These are phyloP conservation scores for Pythium vanterpoolii DNA, from an alignment of 352 stramenopile species.

Conservation along the genomic window DNA sequence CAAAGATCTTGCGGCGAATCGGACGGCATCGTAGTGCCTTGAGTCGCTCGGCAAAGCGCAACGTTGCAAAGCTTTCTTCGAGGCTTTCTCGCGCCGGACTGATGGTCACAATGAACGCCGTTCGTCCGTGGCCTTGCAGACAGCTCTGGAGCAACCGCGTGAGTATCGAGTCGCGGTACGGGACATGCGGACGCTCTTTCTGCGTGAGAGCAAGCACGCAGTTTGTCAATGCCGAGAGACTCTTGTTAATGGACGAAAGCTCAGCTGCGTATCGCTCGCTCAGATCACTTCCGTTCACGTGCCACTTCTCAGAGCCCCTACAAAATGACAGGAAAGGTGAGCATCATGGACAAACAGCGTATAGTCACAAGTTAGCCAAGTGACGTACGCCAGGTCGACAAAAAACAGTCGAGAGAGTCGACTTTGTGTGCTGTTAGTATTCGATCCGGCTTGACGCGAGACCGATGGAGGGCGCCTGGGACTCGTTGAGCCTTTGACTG, in stretches of 20 bases:
- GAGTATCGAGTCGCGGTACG: constrained; percentile 67
- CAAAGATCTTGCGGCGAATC: constrained; percentile 46
- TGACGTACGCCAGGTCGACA: constrained; percentile 61
- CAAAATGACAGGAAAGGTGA: not conserved
- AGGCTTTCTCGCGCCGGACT: constrained; percentile 49
- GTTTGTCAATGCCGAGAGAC: constrained; percentile 67
- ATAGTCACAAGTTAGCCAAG: not conserved
- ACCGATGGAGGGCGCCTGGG: not conserved
- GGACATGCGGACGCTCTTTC: constrained; percentile 46
- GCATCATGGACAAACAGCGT: not conserved
- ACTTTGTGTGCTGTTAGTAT: constrained; percentile 16
- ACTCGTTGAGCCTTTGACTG: constrained; percentile 1
- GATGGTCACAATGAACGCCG: constrained; percentile 66
- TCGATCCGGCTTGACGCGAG: not conserved
- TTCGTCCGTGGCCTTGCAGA: constrained; percentile 47
- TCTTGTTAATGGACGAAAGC: constrained; percentile 70
- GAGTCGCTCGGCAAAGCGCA: constrained; percentile 68
- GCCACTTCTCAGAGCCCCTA: constrained; percentile 71
- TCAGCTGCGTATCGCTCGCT: constrained; percentile 64
- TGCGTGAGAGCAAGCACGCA: constrained; percentile 70
- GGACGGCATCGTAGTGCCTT: constrained; percentile 53
- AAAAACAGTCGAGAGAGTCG: constrained; percentile 61
- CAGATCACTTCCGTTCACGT: constrained; percentile 47
- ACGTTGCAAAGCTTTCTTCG: constrained; percentile 66
- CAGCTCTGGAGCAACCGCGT: constrained; percentile 67